Percentiles rank a stretch among this genome's conserved stretches.
Conservation (phyloP, 768 basidiomycete genomes). For the Leccinum longicurvipes region DNA sequence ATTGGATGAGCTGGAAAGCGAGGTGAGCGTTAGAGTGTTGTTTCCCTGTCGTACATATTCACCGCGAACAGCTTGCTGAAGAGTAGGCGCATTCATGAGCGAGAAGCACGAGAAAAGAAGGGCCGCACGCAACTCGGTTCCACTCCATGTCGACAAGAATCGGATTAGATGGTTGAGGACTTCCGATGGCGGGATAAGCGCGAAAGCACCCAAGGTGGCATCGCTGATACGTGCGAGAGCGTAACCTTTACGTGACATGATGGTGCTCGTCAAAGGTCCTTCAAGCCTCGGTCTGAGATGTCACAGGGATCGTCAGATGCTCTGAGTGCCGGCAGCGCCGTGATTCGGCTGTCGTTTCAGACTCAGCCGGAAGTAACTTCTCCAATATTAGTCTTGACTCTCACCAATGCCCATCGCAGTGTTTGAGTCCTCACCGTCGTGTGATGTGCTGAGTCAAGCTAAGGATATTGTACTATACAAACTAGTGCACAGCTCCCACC, state of each 20-base stretch:
- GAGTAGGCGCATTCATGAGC: constrained; percentile 8
- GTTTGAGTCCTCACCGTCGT: not conserved
- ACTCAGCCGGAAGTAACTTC: not conserved
- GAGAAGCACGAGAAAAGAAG: constrained; percentile 4
- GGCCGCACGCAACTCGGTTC: constrained; percentile 68
- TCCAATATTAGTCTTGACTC: not conserved
- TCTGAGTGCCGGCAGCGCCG: too few relatives aligned
- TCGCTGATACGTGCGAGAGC: constrained; percentile 57
- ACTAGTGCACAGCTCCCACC: not conserved
- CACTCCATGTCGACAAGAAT: constrained; percentile 80
- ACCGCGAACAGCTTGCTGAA: constrained; percentile 77
- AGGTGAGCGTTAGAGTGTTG: not conserved
- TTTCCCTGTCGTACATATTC: not conserved
- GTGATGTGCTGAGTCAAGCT: not conserved
- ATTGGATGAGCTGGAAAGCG: constrained; percentile 60
- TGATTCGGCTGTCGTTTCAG: too few relatives aligned
- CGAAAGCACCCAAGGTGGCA: constrained; percentile 60
- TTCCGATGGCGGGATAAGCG: constrained; percentile 54
- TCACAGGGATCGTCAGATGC: not conserved
- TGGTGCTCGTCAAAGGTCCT: not conserved
- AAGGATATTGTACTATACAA: not conserved
- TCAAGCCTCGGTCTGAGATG: not conserved
- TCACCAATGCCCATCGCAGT: not conserved
- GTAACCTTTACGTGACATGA: constrained; percentile 54
- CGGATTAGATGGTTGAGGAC: constrained; percentile 70